These are phyloP conservation scores for Batkoa obscura DNA, from an alignment of 371 early-diverging fungal genomes.

Conservation along the genomic window DNA sequence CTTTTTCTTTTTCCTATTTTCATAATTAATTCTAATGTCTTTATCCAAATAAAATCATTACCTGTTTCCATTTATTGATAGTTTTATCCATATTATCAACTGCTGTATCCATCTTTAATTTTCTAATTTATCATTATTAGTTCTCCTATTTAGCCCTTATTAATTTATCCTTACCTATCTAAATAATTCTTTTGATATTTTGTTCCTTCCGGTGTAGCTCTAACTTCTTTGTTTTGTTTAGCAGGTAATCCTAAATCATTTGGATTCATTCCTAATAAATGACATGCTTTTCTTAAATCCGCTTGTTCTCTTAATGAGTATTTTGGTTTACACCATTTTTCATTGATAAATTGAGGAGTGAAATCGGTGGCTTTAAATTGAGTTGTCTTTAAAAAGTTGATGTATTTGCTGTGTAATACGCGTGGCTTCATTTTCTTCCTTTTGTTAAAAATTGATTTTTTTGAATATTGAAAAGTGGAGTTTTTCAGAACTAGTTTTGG, in stretches of 20 bases:
- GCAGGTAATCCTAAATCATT: conserved; percentile 18
- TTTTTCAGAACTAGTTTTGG: too few relatives aligned
- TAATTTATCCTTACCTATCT: conserved; percentile 12
- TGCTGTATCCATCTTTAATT: conserved; percentile 15
- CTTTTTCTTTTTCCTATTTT: not conserved
- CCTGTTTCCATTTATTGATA: conserved; percentile 23
- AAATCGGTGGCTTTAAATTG: not conserved
- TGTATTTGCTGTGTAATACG: too few relatives aligned
- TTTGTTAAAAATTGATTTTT: too few relatives aligned
- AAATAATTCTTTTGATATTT: conserved; percentile 20
- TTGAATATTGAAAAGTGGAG: too few relatives aligned
- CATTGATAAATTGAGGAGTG: conserved; percentile 13
- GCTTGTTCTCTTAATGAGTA: conserved; percentile 20
- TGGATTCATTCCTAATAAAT: conserved; percentile 16
- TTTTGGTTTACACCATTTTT: conserved; percentile 15
- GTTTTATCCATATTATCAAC: conserved; percentile 21
- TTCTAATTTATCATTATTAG: conserved; percentile 2
- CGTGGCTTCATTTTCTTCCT: too few relatives aligned
- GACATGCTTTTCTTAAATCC: conserved; percentile 22
- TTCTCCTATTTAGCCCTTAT: not conserved
- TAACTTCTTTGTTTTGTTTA: not conserved
- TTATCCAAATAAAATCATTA: conserved; percentile 1
- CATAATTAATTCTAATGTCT: not conserved
- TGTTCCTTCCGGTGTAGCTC: conserved; percentile 18
- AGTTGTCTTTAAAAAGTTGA: too few relatives aligned